Evolutionary conservation across 169 alveolate species (phyloP).

Genomic region (Plasmodium fragile): DNA sequence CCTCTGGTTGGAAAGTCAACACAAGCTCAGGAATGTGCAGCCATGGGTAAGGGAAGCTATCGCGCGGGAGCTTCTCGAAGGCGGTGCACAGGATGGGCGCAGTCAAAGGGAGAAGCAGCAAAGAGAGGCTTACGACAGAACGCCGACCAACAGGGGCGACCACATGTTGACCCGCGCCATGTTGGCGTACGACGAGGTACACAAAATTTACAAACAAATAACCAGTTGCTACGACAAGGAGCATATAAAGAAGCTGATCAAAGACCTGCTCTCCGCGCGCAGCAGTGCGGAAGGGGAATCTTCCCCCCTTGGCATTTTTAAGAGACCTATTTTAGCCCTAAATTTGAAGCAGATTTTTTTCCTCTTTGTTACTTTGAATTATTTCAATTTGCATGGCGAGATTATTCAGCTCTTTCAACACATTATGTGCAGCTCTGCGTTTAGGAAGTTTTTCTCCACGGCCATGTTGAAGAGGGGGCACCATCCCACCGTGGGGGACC

Average conservation of each 20-base stretch:
- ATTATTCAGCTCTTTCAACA: slow-evolving; percentile 13
- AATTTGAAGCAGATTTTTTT: slow-evolving; percentile 66
- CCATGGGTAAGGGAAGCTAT: background rate
- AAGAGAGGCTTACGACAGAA: background rate
- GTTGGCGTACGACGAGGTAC: slow-evolving; percentile 14
- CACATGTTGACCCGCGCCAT: background rate
- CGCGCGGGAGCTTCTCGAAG: background rate
- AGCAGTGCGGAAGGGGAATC: too few species aligned
- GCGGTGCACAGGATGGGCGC: background rate
- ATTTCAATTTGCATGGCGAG: slow-evolving; percentile 39
- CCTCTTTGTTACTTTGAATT: slow-evolving; percentile 29
- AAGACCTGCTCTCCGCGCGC: background rate
- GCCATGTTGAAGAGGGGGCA: background rate
- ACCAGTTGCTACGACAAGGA: slow-evolving; percentile 9
- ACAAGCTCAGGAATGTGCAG: background rate
- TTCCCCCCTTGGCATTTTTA: slow-evolving; percentile 14
- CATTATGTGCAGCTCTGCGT: background rate
- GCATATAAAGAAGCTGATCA: slow-evolving; percentile 6
- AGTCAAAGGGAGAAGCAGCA: background rate
- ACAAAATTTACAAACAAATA: slow-evolving; percentile 23
- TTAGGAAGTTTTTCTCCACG: background rate
- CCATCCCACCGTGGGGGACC: background rate
- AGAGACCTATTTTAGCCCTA: slow-evolving; percentile 22
- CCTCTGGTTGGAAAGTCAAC: background rate
- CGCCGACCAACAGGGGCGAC: background rate